Evolutionary conservation across 371 early-diverging fungal species (phyloP), one percentile per base, ranked within the genome.

Genomic region (Mortierella sp.): DNA sequence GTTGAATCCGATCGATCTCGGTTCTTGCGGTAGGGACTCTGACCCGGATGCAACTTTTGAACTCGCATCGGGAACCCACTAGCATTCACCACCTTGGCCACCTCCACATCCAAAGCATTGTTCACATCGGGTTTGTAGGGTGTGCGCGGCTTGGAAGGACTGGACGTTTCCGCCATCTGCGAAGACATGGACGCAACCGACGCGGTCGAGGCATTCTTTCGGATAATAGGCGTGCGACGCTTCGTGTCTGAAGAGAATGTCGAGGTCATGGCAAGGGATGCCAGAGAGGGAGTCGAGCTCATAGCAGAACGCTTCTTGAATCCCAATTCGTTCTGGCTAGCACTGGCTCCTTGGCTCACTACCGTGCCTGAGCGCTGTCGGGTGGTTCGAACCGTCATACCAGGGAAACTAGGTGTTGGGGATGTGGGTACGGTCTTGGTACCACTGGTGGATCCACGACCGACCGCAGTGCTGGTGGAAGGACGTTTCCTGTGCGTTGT

Each of bases 61-160:
- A 76, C 76, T 65, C 61, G 64, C 66, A 76, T 62, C 23, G 59
- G 14, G 47, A 69, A 69, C 16, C 70, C 70, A 34, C 76, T 69
- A 26, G 84, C 82, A 49, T 92, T 92, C 14, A 92, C 89, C 46
- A 91, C 87, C 24, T 84, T 79, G 2, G 90, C 92, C 30, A 92
- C 86, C 62, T 90, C 89, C 14, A 90, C 89, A 79, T 92, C 92
- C 57, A 92, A 64, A 28, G 82, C 85, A 51, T 90, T 89, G 41
- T 74, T 71, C 21, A 89, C 84, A 72, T 91, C 86, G 0, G 92
- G 86, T 21, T 87, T 80, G 52, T 90, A 90, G 6, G 65, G 78
- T 49, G 16, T 81, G 67, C 42, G 79, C 62, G 59, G 82, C 52
- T 48, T 61, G 30, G 30, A n/a, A n/a, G n/a, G n/a, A n/a, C n/a